A percentile compares a stretch with the other conserved stretches of the same genome.
Evolutionary conservation across 1,284 basidiomycete genomes (phyloP).

Genomic region (Ceratobasidium sp.): DNA sequence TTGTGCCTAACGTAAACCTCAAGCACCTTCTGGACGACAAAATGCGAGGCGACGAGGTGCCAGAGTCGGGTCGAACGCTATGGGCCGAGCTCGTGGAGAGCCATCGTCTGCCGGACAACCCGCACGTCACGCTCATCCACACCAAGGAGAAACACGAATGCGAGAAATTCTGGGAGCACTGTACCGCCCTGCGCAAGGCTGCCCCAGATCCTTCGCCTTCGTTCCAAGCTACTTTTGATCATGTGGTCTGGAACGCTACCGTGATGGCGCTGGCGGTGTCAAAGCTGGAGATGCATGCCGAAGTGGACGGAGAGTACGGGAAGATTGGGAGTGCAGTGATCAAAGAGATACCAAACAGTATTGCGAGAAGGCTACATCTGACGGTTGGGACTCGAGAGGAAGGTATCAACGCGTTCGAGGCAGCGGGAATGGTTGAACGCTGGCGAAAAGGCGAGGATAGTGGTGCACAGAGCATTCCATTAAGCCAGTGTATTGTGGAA

Average conservation of each 20-base stretch:
- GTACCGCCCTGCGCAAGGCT: constrained; percentile 63
- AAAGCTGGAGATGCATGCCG: constrained; percentile 63
- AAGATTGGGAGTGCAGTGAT: constrained; percentile 63
- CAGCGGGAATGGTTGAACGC: constrained; percentile 70
- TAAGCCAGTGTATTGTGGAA: constrained; percentile 21
- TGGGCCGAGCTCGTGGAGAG: constrained; percentile 66
- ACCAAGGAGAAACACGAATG: constrained; percentile 68
- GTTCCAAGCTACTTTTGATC: constrained; percentile 74
- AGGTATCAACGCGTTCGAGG: constrained; percentile 79
- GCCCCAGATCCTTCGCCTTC: constrained; percentile 63
- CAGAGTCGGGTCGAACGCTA: constrained; percentile 60
- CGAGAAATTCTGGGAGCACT: constrained; percentile 75
- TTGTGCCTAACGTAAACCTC: constrained; percentile 82
- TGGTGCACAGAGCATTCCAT: background rate
- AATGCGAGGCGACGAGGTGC: constrained; percentile 54
- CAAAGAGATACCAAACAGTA: constrained; percentile 64
- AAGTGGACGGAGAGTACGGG: constrained; percentile 60
- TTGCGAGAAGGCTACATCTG: constrained; percentile 78
- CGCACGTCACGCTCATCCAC: constrained; percentile 93
- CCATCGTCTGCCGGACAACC: constrained; percentile 70
- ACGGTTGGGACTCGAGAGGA: constrained; percentile 84
- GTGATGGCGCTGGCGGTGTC: constrained; percentile 85
- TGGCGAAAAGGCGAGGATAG: constrained; percentile 65
- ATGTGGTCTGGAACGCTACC: constrained; percentile 81
- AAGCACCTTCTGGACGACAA: constrained; percentile 62